Percentiles rank a stretch among this genome's conserved stretches.
Conservation (phyloP, 306 rosid genomes). For the Elaeagnus macrophylla region DNA sequence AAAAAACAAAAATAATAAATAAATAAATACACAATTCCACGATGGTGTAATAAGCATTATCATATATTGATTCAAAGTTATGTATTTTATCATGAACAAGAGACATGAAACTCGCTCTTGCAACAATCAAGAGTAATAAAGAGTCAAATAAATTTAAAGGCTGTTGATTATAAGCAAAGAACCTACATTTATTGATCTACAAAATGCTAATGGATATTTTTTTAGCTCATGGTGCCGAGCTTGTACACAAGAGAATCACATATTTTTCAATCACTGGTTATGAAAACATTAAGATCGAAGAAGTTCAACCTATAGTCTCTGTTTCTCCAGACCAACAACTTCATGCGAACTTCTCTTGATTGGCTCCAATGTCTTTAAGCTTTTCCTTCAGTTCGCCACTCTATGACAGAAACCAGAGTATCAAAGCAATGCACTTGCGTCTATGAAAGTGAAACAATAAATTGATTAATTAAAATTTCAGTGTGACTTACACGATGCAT, state of each 20-base stretch:
- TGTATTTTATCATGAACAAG: no score
- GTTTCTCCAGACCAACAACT: slow-evolving; percentile 1
- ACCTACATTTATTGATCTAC: no score
- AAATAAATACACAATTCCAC: no score
- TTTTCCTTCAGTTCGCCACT: slow-evolving; percentile 56
- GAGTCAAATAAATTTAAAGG: no score
- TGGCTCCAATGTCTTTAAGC: slow-evolving; percentile 30
- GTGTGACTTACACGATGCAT: slow-evolving; percentile 61
- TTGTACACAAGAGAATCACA: neutral
- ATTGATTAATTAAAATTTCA: neutral
- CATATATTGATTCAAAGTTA: no score
- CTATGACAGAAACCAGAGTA: slow-evolving; percentile 24
- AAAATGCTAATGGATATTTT: no score
- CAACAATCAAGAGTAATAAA: no score
- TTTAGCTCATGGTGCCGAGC: neutral
- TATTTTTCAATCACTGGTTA: neutral
- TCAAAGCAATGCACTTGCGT: slow-evolving; percentile 14
- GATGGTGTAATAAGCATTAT: no score
- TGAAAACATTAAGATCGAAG: neutral
- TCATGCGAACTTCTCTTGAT: slow-evolving; percentile 21
- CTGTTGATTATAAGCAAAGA: no score
- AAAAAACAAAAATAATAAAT: no score
- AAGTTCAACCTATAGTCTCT: neutral
- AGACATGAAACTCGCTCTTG: no score
- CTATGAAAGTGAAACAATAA: slow-evolving; percentile 3